Conservation (phyloP, 2,329 filamentous ascomycete genomes). For the Metarhizium brunneum region DNA sequence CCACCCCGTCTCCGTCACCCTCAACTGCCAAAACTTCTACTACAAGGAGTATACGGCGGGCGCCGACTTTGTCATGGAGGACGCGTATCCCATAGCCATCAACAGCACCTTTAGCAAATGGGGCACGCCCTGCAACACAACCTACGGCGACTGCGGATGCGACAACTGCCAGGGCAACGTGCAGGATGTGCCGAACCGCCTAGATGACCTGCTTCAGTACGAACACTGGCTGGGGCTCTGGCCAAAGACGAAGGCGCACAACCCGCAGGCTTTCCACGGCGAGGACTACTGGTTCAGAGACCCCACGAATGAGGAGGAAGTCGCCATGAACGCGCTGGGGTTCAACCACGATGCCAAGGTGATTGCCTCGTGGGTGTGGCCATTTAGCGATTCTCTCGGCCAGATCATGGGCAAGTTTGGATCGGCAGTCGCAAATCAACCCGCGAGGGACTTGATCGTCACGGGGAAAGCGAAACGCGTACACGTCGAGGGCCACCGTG, state of each 20-base stretch:
- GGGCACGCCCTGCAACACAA: slow-evolving; percentile 46
- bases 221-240: slow-evolving; percentile 31
- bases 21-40: slow-evolving; percentile 56
- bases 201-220: slow-evolving; percentile 29
- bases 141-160: slow-evolving; percentile 54
- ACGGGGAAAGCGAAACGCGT: slow-evolving; percentile 15
- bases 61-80: slow-evolving; percentile 50
- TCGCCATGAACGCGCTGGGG: slow-evolving; percentile 34
- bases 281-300: slow-evolving; percentile 38
- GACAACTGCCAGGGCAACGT: slow-evolving; percentile 48
- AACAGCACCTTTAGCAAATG: slow-evolving; percentile 46
- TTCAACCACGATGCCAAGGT: slow-evolving; percentile 36
- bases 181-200: slow-evolving; percentile 36
- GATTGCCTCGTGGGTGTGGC: slow-evolving; percentile 37
- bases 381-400: slow-evolving; percentile 26
- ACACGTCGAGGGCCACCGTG: neutral
- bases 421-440: slow-evolving; percentile 22
- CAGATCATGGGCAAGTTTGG: slow-evolving; percentile 30
- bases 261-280: slow-evolving; percentile 38
- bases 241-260: slow-evolving; percentile 33
- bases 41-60: slow-evolving; percentile 44
- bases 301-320: slow-evolving; percentile 32
- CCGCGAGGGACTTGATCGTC: slow-evolving; percentile 31
- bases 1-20: slow-evolving; percentile 48
- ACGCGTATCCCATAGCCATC: slow-evolving; percentile 50